Evolutionary conservation across 192 early-diverging fungal species (phyloP), one percentile per base, ranked within the genome.

Genomic region (Gaertneriomyces semiglobifer): DNA sequence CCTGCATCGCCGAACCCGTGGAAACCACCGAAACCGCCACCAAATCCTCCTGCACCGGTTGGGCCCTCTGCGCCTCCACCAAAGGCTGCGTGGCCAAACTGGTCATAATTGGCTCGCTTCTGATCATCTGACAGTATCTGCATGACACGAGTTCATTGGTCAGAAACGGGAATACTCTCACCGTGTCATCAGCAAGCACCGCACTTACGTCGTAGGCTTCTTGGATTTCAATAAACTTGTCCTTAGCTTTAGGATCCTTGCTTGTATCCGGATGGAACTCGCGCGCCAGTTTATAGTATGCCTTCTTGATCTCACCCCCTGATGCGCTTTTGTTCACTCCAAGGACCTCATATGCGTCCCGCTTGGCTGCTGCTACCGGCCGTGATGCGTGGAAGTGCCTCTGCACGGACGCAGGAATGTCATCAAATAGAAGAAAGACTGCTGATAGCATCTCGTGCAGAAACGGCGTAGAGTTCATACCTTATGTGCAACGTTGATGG

Each of bases 211-310:
- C 93, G 71, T 99, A 99, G 0, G 96, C 95, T 67, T 95, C 90
- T 71, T 99, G 95, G 68, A 99, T 90, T 77, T 99, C 92, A 8
- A 96, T 79, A 80, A 99, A 99, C 79, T 92, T 93, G 73, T 99
- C 96, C 63, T 94, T 92, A 39, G 96, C 92, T 7, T 80, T 82
- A 41, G 88, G 77, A 41, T 89, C 90, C 70, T 98, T 96, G 86
- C 95, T 98, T 14, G 96, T 95, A 66, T 99, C 96, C 1, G 96
- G 96, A 72, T 99, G 96, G 78, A 89, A 98, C 75, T 97, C 86
- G 74, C 97, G 96, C 19, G 96, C 96, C 57, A 98, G 83, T 85
- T 86, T 79, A 77, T 99, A 99, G 80, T 99, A 99, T 9, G 93
- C 91, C 78, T 95, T 94, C 74, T 99, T 99, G 75, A 99, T 96